Conservation (phyloP, 2,329 filamentous ascomycete species). For the Colletotrichum phormii region DNA sequence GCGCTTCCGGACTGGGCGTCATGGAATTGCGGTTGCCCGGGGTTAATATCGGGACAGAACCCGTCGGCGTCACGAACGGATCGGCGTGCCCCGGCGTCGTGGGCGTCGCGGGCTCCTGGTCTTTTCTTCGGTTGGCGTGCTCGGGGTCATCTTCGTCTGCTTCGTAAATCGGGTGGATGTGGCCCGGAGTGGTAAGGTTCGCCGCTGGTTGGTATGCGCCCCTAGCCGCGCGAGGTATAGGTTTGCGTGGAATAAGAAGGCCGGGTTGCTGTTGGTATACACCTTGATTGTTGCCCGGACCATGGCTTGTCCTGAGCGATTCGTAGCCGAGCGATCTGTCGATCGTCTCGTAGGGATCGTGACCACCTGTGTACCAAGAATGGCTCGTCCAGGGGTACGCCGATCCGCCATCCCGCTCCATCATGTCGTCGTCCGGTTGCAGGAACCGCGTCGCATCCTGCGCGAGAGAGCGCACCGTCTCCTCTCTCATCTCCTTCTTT, state of each 20-base stretch:
- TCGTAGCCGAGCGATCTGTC: conserved; percentile 62
- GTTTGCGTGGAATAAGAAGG: conserved; percentile 48
- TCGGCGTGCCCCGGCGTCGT: conserved; percentile 55
- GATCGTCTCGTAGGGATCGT: conserved; percentile 54
- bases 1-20: conserved; percentile 56
- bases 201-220: conserved; percentile 38
- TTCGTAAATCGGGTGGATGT: conserved; percentile 70
- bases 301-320: conserved; percentile 52
- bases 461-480: conserved; percentile 59
- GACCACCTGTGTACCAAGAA: conserved; percentile 59
- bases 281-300: conserved; percentile 40
- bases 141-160: conserved; percentile 65
- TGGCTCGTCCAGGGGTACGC: conserved; percentile 46
- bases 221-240: conserved; percentile 41
- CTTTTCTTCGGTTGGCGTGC: conserved; percentile 38
- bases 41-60: conserved; percentile 40
- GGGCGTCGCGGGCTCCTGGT: conserved; percentile 45
- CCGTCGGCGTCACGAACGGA: conserved; percentile 61
- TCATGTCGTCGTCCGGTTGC: conserved; percentile 57
- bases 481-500: conserved; percentile 51
- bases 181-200: conserved; percentile 44
- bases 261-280: conserved; percentile 32
- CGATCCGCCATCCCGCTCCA: conserved; percentile 51
- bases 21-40: conserved; percentile 48
- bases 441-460: conserved; percentile 62